A percentile compares a stretch with the other conserved stretches of the same genome.
These are phyloP conservation scores for Phytophthora fragariae DNA, from an alignment of 352 stramenopile species.

Conservation along the genomic window DNA sequence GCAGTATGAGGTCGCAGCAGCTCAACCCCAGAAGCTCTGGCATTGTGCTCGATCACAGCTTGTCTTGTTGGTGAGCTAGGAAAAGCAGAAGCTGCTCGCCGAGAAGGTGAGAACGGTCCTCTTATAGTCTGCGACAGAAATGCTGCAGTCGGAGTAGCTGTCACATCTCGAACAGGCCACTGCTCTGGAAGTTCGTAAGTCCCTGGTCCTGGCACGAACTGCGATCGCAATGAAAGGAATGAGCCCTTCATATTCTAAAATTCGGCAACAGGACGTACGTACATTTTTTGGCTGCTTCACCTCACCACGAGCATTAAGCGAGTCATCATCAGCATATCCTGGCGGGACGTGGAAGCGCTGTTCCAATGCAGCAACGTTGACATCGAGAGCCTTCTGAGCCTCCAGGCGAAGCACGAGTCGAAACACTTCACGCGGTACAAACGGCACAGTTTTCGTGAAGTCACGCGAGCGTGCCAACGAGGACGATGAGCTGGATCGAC, in stretches of 20 bases:
- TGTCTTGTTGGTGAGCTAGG: conserved; percentile 12
- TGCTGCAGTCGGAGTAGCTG: conserved; percentile 28
- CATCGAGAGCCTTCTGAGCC: conserved; percentile 59
- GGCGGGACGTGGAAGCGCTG: conserved; percentile 60
- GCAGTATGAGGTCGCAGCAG: conserved; percentile 11
- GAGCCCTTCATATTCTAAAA: neutral
- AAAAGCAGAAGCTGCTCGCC: conserved; percentile 11
- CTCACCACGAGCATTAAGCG: conserved; percentile 36
- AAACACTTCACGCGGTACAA: conserved; percentile 75
- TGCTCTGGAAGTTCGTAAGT: conserved; percentile 51
- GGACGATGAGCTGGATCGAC: conserved; percentile 18
- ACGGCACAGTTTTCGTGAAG: conserved; percentile 38
- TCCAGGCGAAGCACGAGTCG: conserved; percentile 72
- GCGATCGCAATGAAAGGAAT: neutral
- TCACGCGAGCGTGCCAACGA: conserved; percentile 14
- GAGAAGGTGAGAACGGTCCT: conserved; percentile 11
- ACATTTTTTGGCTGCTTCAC: conserved; percentile 34
- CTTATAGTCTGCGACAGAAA: conserved; percentile 43
- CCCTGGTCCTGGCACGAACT: conserved; percentile 61
- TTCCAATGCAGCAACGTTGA: conserved; percentile 63
- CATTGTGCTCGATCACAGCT: neutral
- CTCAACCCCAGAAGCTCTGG: neutral
- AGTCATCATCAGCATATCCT: conserved; percentile 58
- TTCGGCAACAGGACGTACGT: conserved; percentile 1
- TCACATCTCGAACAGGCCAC: conserved; percentile 36